Conservation (phyloP, 2,329 filamentous ascomycete genomes). For the Penicillium sp. region DNA sequence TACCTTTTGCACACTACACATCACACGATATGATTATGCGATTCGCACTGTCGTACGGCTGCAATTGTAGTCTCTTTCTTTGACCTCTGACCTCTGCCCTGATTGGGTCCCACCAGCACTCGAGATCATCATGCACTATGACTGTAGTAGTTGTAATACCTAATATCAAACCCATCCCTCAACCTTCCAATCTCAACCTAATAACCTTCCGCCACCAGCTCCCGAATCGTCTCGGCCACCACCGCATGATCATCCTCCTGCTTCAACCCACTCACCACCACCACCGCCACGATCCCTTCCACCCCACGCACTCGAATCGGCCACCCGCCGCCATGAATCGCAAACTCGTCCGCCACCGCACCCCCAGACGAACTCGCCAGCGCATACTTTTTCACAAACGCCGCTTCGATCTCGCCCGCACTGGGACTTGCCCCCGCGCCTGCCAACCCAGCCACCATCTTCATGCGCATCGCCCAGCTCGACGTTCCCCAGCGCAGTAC, state of each 20-base stretch:
- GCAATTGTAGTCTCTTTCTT: background rate
- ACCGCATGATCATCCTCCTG: conserved; percentile 73
- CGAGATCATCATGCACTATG: too few species aligned
- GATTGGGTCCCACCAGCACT: too few species aligned
- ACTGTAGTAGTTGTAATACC: too few species aligned
- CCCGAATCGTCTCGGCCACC: conserved; percentile 62
- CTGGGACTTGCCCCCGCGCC: conserved; percentile 8
- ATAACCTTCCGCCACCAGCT: conserved; percentile 34
- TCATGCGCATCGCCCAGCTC: conserved; percentile 66
- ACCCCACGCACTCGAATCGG: conserved; percentile 67
- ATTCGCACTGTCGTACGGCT: too few species aligned
- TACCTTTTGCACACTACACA: conserved; percentile 15
- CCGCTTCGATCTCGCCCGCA: conserved; percentile 51
- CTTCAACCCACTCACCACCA: conserved; percentile 69
- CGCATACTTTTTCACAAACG: conserved; percentile 60
- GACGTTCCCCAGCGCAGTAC: conserved; percentile 65
- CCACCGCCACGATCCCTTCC: conserved; percentile 67
- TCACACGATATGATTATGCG: too few species aligned
- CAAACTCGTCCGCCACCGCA: conserved; percentile 53
- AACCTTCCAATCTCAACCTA: background rate
- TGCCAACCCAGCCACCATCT: conserved; percentile 41
- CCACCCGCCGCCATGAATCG: conserved; percentile 71
- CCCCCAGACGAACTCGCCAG: conserved; percentile 49
- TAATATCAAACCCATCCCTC: too few species aligned
- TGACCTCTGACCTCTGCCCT: background rate